A percentile compares a stretch with the other conserved stretches of the same genome.
Conservation (phyloP, 2,329 filamentous ascomycete species). For the Rosellinia necatrix region DNA sequence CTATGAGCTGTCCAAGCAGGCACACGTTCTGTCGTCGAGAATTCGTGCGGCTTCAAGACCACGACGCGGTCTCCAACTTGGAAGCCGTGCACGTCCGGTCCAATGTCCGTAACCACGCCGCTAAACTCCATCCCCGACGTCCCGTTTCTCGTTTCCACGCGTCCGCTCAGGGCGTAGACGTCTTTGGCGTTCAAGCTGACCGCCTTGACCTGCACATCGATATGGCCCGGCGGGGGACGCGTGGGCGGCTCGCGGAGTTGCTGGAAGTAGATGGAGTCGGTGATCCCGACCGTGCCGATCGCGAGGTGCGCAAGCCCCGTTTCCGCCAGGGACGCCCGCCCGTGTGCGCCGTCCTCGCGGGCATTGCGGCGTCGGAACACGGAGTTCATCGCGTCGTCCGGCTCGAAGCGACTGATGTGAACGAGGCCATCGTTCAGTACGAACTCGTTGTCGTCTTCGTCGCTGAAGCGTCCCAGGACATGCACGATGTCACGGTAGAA, state of each 20-base stretch:
- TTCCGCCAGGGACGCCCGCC: background rate
- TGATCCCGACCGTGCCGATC: background rate
- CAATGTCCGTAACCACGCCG: constrained; percentile 5
- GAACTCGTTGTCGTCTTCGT: constrained; percentile 1
- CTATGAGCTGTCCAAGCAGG: constrained; percentile 33
- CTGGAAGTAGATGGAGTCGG: constrained; percentile 29
- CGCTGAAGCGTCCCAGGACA: background rate
- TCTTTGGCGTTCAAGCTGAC: constrained; percentile 36
- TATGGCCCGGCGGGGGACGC: background rate
- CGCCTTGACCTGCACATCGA: constrained; percentile 11
- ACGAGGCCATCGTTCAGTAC: background rate
- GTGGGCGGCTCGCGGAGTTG: constrained; percentile 5
- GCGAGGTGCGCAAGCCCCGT: background rate
- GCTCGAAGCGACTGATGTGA: background rate
- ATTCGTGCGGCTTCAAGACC: background rate
- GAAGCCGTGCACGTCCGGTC: background rate
- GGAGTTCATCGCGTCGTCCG: background rate
- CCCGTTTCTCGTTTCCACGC: background rate
- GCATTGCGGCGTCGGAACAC: background rate
- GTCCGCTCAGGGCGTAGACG: constrained; percentile 26
- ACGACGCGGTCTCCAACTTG: constrained; percentile 30
- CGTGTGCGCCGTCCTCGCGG: background rate
- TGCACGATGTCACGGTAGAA: background rate
- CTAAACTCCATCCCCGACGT: constrained; percentile 10
- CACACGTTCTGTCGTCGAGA: constrained; percentile 30